Percentiles rank a stretch among this genome's conserved stretches.
Evolutionary conservation across 2,329 filamentous ascomycete species (phyloP).

Genomic region (Ophiosphaerella herpotricha): DNA sequence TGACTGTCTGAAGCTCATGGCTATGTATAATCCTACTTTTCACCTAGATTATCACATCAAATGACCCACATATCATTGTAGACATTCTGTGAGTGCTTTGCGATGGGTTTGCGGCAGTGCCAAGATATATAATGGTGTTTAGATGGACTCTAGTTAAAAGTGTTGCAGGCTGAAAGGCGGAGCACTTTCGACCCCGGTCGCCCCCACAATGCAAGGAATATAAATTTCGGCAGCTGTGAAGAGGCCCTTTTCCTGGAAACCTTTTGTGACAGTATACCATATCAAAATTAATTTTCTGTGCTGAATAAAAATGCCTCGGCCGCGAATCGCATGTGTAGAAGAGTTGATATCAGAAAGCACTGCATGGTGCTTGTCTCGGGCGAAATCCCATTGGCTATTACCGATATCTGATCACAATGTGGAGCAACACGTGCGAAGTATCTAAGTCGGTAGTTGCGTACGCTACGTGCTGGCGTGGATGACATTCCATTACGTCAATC

Average conservation of each 20-base stretch:
- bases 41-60: not conserved
- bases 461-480: too few relatives aligned
- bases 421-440: too few relatives aligned
- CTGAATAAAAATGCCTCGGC: not conserved
- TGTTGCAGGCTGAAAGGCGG: slow-evolving; percentile 18
- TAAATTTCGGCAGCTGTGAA: not conserved
- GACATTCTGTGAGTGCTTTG: not conserved
- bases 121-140: slow-evolving; percentile 8
- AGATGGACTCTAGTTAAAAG: slow-evolving; percentile 8
- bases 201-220: slow-evolving; percentile 6
- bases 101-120: not conserved
- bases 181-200: slow-evolving; percentile 12
- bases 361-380: too few relatives aligned
- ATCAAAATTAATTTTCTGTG: too few relatives aligned
- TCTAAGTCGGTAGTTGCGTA: too few relatives aligned
- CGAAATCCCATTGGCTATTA: too few relatives aligned
- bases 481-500: too few relatives aligned
- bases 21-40: too few relatives aligned
- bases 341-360: too few relatives aligned
- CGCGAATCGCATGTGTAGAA: not conserved
- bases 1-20: not conserved
- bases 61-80: not conserved
- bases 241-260: too few relatives aligned
- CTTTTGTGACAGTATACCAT: too few relatives aligned
- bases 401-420: too few relatives aligned